Evolutionary conservation across 2,329 filamentous ascomycete genomes (phyloP).

Genomic region (Diaporthe longicolla): DNA sequence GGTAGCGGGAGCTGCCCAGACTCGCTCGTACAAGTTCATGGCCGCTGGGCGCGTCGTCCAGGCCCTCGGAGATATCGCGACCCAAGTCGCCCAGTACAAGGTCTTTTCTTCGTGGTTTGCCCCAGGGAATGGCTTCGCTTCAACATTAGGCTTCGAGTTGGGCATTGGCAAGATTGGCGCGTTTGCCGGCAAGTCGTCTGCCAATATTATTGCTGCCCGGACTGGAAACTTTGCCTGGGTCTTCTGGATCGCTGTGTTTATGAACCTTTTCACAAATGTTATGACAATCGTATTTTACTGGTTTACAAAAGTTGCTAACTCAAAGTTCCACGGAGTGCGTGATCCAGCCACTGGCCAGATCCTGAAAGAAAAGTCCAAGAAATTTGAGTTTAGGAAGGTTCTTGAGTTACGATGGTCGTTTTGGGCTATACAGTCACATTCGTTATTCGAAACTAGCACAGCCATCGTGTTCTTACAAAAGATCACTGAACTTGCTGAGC

Average conservation of each 20-base stretch:
- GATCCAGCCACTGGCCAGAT: slow-evolving; percentile 72
- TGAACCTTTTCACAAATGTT: slow-evolving; percentile 74
- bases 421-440: slow-evolving; percentile 69
- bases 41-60: slow-evolving; percentile 68
- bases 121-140: slow-evolving; percentile 72
- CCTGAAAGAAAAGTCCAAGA: slow-evolving; percentile 71
- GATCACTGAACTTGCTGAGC: slow-evolving; percentile 72
- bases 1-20: slow-evolving; percentile 69
- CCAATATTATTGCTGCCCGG: slow-evolving; percentile 70
- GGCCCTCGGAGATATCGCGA: slow-evolving; percentile 73
- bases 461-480: slow-evolving; percentile 69
- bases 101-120: slow-evolving; percentile 77
- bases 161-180: slow-evolving; percentile 73
- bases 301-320: slow-evolving; percentile 66
- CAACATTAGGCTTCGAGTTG: slow-evolving; percentile 72
- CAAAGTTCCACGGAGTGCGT: slow-evolving; percentile 59
- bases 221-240: slow-evolving; percentile 73
- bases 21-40: slow-evolving; percentile 72
- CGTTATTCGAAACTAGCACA: slow-evolving; percentile 71
- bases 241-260: slow-evolving; percentile 73
- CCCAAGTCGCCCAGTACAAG: slow-evolving; percentile 75
- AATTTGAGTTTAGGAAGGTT: slow-evolving; percentile 68
- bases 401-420: slow-evolving; percentile 71
- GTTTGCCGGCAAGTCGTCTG: slow-evolving; percentile 72
- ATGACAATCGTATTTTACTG: slow-evolving; percentile 67